Evolutionary conservation across 1,284 basidiomycete species (phyloP).

Genomic region (Anthracocystis walkeri): DNA sequence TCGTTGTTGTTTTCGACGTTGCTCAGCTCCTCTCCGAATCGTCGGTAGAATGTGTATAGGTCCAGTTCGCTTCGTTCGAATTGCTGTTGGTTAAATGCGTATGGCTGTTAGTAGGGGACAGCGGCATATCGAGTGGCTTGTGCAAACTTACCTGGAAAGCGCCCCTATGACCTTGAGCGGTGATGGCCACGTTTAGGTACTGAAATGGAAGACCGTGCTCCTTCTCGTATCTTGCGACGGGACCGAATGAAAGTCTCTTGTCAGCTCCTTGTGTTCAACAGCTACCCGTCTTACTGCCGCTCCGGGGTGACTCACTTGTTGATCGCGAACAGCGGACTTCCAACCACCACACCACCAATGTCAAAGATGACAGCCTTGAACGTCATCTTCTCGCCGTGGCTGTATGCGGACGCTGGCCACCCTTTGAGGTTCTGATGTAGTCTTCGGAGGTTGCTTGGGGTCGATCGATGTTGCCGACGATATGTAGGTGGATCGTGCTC

Average conservation of each 20-base stretch:
- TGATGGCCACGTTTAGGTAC: slow-evolving; percentile 70
- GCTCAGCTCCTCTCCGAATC: slow-evolving; percentile 65
- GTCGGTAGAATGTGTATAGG: slow-evolving; percentile 66
- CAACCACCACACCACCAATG: slow-evolving; percentile 70
- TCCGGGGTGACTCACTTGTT: slow-evolving; percentile 42
- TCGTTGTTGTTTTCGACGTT: slow-evolving; percentile 56
- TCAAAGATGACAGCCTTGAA: slow-evolving; percentile 65
- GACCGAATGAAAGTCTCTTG: background rate
- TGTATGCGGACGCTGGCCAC: background rate
- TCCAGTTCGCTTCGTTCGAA: slow-evolving; percentile 68
- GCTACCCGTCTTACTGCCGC: background rate
- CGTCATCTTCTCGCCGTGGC: slow-evolving; percentile 5
- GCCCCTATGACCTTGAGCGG: slow-evolving; percentile 62
- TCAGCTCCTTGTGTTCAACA: background rate
- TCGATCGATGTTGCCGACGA: background rate
- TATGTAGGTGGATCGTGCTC: background rate
- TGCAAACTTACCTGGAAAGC: slow-evolving; percentile 65
- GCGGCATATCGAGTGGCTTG: background rate
- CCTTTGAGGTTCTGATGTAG: background rate
- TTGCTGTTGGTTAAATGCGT: slow-evolving; percentile 16
- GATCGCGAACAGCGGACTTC: slow-evolving; percentile 66
- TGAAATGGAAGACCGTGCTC: slow-evolving; percentile 62
- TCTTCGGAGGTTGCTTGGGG: background rate
- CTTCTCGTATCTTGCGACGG: slow-evolving; percentile 54
- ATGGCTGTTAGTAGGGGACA: background rate